phyloP scores from a whole-genome alignment of 2,329 filamentous ascomycete genomes.

The Nothopassalora personata region DNA sequence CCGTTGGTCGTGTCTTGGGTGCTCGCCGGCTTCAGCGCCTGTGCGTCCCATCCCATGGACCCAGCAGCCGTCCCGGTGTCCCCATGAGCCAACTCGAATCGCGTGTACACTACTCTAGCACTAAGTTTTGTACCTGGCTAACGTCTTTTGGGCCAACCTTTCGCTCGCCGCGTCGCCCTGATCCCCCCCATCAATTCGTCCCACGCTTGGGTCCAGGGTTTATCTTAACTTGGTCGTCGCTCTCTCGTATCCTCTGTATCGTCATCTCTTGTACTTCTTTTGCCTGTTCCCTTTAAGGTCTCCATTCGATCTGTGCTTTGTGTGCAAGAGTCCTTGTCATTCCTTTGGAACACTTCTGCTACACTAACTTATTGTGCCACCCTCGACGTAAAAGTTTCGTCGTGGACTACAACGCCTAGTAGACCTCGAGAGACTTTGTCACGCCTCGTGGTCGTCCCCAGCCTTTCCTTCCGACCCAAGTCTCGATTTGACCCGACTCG shows the following conservation, averaged over 20 bases:
- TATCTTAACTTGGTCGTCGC: constrained; percentile 24
- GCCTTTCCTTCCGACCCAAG: constrained; percentile 18
- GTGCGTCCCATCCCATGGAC: constrained; percentile 13
- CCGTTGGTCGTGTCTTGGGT: constrained; percentile 5
- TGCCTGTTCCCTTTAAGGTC: constrained; percentile 21
- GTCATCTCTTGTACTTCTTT: constrained; percentile 25
- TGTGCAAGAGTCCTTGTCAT: constrained; percentile 16
- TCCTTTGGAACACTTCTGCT: constrained; percentile 22
- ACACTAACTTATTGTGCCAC: constrained; percentile 19
- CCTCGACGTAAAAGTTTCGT: constrained; percentile 12
- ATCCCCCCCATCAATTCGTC: constrained; percentile 24
- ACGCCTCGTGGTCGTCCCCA: constrained; percentile 10
- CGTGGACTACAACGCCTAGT: constrained; percentile 7
- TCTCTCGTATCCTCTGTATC: constrained; percentile 21
- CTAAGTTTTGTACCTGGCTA: constrained; percentile 26
- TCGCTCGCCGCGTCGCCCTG: constrained; percentile 20
- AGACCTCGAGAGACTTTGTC: constrained; percentile 1
- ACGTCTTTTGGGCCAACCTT: constrained; percentile 18
- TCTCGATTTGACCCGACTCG: constrained; percentile 8
- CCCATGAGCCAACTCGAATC: constrained; percentile 27
- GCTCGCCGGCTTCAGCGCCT: constrained; percentile 5
- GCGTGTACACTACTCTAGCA: constrained; percentile 20
- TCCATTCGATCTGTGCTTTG: constrained; percentile 20
- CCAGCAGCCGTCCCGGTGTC: constrained; percentile 24
- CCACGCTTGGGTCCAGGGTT: constrained; percentile 26